Evolutionary conservation across 1,284 basidiomycete genomes (phyloP).

Genomic region (Cryptococcus maquisensis): DNA sequence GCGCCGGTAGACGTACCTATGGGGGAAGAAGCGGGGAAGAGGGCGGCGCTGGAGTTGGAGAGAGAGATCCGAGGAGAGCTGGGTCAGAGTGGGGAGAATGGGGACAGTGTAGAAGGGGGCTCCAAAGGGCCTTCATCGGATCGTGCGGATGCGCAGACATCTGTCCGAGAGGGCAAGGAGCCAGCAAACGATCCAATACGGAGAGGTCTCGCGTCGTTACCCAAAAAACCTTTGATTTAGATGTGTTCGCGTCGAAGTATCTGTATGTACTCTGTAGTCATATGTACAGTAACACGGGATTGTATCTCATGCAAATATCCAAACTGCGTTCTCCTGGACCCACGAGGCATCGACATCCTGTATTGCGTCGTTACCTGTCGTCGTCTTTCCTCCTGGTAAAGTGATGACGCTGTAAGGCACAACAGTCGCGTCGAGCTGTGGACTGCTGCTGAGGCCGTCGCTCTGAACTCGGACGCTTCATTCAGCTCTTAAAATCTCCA

Average conservation of each 20-base stretch:
- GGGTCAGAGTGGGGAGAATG: not conserved
- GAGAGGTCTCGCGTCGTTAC: constrained; percentile 34
- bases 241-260: not conserved
- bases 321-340: too few species aligned
- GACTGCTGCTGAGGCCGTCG: not conserved
- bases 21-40: constrained; percentile 14
- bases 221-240: constrained; percentile 34
- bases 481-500: too few species aligned
- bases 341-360: too few species aligned
- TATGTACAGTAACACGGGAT: not conserved
- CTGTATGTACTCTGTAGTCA: not conserved
- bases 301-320: too few species aligned
- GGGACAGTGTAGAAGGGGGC: not conserved
- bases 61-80: constrained; percentile 22
- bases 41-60: constrained; percentile 26
- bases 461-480: too few species aligned
- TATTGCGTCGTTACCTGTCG: too few species aligned
- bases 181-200: constrained; percentile 13
- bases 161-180: not conserved
- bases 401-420: too few species aligned
- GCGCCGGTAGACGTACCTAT: constrained; percentile 11
- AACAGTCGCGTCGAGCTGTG: not conserved
- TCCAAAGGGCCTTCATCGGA: not conserved
- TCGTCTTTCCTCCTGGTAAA: too few species aligned
- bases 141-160: not conserved